These are phyloP conservation scores for Radiomyces spectabilis DNA, from an alignment of 192 early-diverging fungal genomes.

Conservation along the genomic window DNA sequence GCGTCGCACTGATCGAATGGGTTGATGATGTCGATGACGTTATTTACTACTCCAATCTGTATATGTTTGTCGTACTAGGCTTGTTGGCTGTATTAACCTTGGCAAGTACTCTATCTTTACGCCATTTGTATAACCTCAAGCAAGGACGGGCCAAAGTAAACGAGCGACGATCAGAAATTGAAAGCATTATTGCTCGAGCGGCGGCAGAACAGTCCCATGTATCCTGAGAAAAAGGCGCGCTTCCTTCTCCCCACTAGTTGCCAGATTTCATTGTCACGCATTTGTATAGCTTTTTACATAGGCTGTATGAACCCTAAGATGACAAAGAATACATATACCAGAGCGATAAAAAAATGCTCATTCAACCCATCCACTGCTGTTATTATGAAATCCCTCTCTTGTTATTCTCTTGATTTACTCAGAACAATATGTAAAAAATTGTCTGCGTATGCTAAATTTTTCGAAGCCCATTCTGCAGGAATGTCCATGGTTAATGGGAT, in stretches of 20 bases:
- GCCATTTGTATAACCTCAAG: conserved; percentile 16
- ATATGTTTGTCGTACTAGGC: conserved; percentile 16
- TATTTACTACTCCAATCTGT: conserved; percentile 26
- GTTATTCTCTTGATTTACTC: too few species aligned
- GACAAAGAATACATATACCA: too few species aligned
- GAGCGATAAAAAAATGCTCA: too few species aligned
- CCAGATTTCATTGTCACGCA: too few species aligned
- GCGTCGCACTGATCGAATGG: conserved; percentile 13
- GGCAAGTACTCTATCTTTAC: conserved; percentile 8
- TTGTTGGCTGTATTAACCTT: conserved; percentile 13
- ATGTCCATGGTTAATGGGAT: conserved; percentile 60
- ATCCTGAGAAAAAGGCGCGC: too few species aligned
- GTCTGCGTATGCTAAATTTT: conserved; percentile 71
- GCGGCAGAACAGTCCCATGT: conserved; percentile 6
- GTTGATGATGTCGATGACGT: conserved; percentile 20
- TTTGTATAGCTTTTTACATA: too few species aligned
- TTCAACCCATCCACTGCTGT: too few species aligned
- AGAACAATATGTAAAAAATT: conserved; percentile 79
- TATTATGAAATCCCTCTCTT: too few species aligned
- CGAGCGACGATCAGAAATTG: conserved; percentile 11
- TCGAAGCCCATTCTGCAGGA: conserved; percentile 67
- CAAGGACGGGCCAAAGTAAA: conserved; percentile 7
- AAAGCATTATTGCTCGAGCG: conserved; percentile 8
- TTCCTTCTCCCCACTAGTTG: too few species aligned
- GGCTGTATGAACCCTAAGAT: too few species aligned